These are phyloP conservation scores for Microcyclospora tardicrescens DNA, from an alignment of 2,329 filamentous ascomycete genomes.

Conservation along the genomic window DNA sequence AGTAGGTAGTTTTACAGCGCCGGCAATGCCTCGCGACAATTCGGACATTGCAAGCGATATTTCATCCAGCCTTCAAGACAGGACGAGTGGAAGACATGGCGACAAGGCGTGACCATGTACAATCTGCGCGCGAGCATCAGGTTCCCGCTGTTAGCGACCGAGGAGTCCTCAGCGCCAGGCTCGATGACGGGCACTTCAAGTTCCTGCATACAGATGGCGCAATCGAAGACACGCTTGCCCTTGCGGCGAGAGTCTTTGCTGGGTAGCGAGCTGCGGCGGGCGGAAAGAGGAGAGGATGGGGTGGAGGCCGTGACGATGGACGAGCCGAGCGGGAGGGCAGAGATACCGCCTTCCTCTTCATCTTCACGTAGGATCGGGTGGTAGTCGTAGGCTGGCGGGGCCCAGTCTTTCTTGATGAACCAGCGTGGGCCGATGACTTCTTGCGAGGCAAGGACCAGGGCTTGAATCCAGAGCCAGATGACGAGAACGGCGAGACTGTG, in stretches of 20 bases:
- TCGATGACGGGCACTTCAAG: constrained; percentile 77
- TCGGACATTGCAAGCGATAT: constrained; percentile 84
- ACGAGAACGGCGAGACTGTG: constrained; percentile 50
- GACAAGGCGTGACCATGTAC: constrained; percentile 96
- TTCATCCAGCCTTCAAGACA: constrained; percentile 96
- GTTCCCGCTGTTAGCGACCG: constrained; percentile 31
- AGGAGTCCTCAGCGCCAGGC: constrained; percentile 23
- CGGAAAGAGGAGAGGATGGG: constrained; percentile 14
- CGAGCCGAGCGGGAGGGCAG: constrained; percentile 60
- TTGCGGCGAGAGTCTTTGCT: constrained; percentile 11
- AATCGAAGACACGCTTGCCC: constrained; percentile 57
- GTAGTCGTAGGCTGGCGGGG: constrained; percentile 74
- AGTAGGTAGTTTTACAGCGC: constrained; percentile 44
- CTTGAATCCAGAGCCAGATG: constrained; percentile 79
- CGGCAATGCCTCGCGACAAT: constrained; percentile 80
- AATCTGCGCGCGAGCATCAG: constrained; percentile 59
- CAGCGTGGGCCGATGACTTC: constrained; percentile 81
- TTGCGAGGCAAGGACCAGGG: constrained; percentile 65
- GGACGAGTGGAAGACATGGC: constrained; percentile 85
- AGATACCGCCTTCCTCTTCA: constrained; percentile 48
- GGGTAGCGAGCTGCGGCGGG: constrained; percentile 17
- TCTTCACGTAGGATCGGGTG: constrained; percentile 80
- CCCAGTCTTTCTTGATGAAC: constrained; percentile 58
- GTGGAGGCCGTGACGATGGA: constrained; percentile 20
- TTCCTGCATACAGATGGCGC: constrained; percentile 85